Conservation (phyloP, 768 basidiomycete species). For the Suillus ampliporus region DNA sequence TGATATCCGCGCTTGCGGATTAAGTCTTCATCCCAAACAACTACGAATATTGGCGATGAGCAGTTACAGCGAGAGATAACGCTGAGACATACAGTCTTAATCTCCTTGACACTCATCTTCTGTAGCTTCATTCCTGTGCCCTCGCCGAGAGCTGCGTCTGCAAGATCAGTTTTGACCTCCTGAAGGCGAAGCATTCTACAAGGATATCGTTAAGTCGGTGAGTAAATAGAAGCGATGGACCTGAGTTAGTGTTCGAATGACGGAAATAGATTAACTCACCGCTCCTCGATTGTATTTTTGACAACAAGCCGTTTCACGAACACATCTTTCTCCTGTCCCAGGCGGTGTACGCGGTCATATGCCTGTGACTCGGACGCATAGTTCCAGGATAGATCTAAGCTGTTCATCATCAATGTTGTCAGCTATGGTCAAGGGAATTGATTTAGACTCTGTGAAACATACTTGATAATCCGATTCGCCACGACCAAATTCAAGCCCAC, state of each 20-base stretch:
- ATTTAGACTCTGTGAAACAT: slow-evolving; percentile 22
- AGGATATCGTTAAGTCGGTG: not conserved
- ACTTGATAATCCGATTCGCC: slow-evolving; percentile 77
- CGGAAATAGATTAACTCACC: slow-evolving; percentile 44
- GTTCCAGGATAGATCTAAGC: slow-evolving; percentile 79
- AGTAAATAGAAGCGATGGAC: not conserved
- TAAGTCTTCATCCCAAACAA: slow-evolving; percentile 33
- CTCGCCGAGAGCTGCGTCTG: slow-evolving; percentile 75
- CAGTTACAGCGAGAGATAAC: not conserved
- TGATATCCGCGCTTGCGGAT: not conserved
- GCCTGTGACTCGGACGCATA: slow-evolving; percentile 76
- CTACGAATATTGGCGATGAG: slow-evolving; percentile 16
- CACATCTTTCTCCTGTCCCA: slow-evolving; percentile 74
- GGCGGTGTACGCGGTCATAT: slow-evolving; percentile 63
- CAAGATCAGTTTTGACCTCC: slow-evolving; percentile 66
- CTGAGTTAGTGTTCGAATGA: not conserved
- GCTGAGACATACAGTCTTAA: slow-evolving; percentile 56
- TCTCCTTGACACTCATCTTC: slow-evolving; percentile 71
- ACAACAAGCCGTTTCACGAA: slow-evolving; percentile 71
- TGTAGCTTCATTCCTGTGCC: slow-evolving; percentile 64
- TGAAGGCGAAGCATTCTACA: slow-evolving; percentile 71
- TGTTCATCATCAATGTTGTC: slow-evolving; percentile 24
- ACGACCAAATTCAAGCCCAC: slow-evolving; percentile 71
- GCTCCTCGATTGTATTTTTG: slow-evolving; percentile 75
- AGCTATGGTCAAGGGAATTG: not conserved